These are phyloP conservation scores for Carex parvula DNA, from an alignment of 176 grass and related monocot species.

Conservation along the genomic window DNA sequence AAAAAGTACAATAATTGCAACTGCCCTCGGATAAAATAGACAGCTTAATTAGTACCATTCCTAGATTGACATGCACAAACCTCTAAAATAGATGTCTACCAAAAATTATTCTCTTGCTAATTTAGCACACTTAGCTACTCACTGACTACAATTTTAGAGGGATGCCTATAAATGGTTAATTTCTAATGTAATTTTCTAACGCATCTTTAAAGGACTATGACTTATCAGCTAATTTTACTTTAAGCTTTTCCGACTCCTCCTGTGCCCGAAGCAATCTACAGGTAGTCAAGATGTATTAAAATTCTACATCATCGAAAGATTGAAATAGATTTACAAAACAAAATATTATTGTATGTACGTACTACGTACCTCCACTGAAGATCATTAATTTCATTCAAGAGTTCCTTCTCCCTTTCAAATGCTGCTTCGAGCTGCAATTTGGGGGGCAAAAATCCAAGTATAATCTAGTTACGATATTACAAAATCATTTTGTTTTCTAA, in stretches of 20 bases:
- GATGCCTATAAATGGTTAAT: constrained; percentile 4
- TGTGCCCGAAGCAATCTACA: constrained; percentile 65
- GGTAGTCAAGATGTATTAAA: background rate
- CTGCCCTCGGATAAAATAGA: constrained; percentile 7
- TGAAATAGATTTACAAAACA: constrained; percentile 13
- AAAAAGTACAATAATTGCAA: background rate
- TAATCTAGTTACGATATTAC: background rate
- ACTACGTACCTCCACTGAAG: constrained; percentile 80
- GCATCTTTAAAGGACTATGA: background rate
- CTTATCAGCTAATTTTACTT: constrained; percentile 61
- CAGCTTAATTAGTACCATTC: constrained; percentile 1
- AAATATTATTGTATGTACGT: constrained; percentile 15
- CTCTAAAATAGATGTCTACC: constrained; percentile 13
- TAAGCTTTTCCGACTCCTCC: constrained; percentile 80
- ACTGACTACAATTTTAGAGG: background rate
- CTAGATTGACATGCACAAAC: background rate
- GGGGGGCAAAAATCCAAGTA: background rate
- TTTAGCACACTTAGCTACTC: background rate
- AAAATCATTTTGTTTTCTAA: background rate
- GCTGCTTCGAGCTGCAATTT: constrained; percentile 69
- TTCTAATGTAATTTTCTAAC: background rate
- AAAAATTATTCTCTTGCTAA: constrained; percentile 14
- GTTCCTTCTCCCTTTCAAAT: constrained; percentile 76
- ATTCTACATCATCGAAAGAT: background rate
- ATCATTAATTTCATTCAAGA: constrained; percentile 62